A percentile compares a stretch with the other conserved stretches of the same genome.
phyloP scores from a whole-genome alignment of 768 basidiomycete species.

The Podaxis sp. region DNA sequence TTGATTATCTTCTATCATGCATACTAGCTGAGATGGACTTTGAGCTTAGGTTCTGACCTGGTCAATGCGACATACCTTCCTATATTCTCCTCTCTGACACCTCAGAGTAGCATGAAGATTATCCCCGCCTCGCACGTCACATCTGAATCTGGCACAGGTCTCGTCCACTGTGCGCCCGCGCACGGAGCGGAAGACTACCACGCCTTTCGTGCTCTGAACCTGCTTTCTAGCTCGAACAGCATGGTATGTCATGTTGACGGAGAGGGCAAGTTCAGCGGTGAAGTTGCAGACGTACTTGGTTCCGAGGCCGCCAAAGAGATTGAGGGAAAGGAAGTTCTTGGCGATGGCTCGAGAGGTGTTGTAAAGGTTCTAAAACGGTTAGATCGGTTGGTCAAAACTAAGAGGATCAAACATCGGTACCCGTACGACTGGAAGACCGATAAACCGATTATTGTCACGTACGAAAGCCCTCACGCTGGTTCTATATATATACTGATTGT shows the following conservation, averaged over 20 bases:
- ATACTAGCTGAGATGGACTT: background rate
- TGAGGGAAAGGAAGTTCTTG: conserved; percentile 70
- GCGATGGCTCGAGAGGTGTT: conserved; percentile 67
- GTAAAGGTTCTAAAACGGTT: conserved; percentile 58
- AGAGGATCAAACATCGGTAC: conserved; percentile 82
- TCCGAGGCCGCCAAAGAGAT: conserved; percentile 43
- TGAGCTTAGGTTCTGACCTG: conserved; percentile 47
- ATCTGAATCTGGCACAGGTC: conserved; percentile 85
- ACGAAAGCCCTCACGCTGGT: conserved; percentile 23
- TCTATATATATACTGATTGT: background rate
- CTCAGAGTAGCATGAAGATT: conserved; percentile 37
- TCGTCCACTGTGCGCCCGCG: conserved; percentile 94
- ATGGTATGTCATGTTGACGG: conserved; percentile 83
- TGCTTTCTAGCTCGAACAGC: conserved; percentile 42
- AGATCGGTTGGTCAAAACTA: conserved; percentile 61
- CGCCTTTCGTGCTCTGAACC: conserved; percentile 58
- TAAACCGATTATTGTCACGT: conserved; percentile 90
- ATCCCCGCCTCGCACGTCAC: conserved; percentile 79
- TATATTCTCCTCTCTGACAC: conserved; percentile 48
- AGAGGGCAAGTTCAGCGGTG: conserved; percentile 66
- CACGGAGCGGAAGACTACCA: conserved; percentile 94
- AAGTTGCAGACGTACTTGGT: conserved; percentile 60
- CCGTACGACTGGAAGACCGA: conserved; percentile 98
- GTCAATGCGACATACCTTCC: conserved; percentile 59
- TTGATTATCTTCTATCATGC: background rate